Evolutionary conservation across 1,284 basidiomycete species (phyloP), one percentile per base, ranked within the genome.

Genomic region (Ceratobasidium papillatum): DNA sequence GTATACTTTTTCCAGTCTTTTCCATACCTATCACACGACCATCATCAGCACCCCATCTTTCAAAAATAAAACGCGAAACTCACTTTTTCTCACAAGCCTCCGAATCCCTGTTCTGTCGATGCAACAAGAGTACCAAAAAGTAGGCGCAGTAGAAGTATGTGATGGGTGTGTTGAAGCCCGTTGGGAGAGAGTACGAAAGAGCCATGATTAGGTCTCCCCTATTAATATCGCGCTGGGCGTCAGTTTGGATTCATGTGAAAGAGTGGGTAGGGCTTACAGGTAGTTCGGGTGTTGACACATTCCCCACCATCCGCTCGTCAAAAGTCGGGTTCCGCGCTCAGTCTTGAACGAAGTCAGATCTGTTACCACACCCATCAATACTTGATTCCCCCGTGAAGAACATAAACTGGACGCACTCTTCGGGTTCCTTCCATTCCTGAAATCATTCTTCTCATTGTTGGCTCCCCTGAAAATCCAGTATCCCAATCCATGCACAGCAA

Each of bases 271-370:
- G 19, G 19, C 92, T 79, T 79, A 92, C 92, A 96, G 82, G 82
- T 96, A 96, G 80, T 96, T 97, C 19, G 98, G 98, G 83, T 99
- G 98, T 62, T 94, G 88, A 1, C 93, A 97, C 51, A 88, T 83
- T 19, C 96, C 97, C 98, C 98, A 99, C 98, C 97, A 99, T 11
- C 98, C 98, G 11, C 93, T 94, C 25, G 91, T 98, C 56, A 99
- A 85, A 45, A 99, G 87, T 82, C 95, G 97, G 4, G 94, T 92
- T 12, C 98, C 98, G 14, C 89, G 87, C 78, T 91, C 87, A 0
- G 97, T 99, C 71, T 90, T 87, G 83, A 99, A 91, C 81, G 85
- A 98, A 78, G 88, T 84, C 25, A 99, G 85, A 81, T 95, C 85
- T 86, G 76, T 4, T 3, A 17, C 12, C 8, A 38, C 47, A 27